Base-by-base conservation (phyloP, 1,284 basidiomycete species). In the Cystobasidiaceae sp. region DNA sequence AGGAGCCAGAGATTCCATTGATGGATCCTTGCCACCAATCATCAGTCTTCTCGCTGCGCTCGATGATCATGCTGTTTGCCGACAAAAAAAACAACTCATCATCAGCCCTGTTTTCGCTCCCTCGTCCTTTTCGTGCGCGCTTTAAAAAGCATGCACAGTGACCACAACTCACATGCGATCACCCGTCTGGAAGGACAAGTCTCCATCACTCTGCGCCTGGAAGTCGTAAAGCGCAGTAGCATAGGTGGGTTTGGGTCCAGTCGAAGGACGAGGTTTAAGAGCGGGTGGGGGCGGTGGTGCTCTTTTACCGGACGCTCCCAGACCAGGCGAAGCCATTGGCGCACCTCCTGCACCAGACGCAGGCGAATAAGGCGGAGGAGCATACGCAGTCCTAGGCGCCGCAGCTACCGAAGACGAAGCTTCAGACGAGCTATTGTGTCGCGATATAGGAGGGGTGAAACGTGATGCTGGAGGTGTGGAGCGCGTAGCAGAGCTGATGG, bases 21-120 rank as follows among this genome's bases (percentile, higher is more conserved):
- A 97, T 56, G 71, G 83, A 82, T 4, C 94, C 96, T 8, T 93
- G 97, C 94, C 94, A 99, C 94, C 94, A 98, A 75, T 98, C 96
- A 75, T 97, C 92, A 23, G 87, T 78, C 71, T 85, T 92, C 2
- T 83, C 84, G 11, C 89, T 89, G 74, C 86, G 84, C 78, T 96
- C 87, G 30, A 96, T 83, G 59, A 98, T 82, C 78, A 56, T 4
- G 13, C 54, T 56, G 39, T 27, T 21, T 39, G 3, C 34, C 23
- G 19, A 56, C 11, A 19, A 34, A 32, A 34, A 9, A 8, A n/a
- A 23, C 8, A 27, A 4, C 8, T 28, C 28, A 21, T 33, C 11
- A 15, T 52, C 30, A 52, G 50, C n/a, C n/a, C n/a, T n/a, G n/a
- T n/a, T n/a, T n/a, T n/a, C n/a, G n/a, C n/a, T n/a, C n/a, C n/a